phyloP scores from a whole-genome alignment of 805 yeast genomes.

The Candida verbasci region DNA sequence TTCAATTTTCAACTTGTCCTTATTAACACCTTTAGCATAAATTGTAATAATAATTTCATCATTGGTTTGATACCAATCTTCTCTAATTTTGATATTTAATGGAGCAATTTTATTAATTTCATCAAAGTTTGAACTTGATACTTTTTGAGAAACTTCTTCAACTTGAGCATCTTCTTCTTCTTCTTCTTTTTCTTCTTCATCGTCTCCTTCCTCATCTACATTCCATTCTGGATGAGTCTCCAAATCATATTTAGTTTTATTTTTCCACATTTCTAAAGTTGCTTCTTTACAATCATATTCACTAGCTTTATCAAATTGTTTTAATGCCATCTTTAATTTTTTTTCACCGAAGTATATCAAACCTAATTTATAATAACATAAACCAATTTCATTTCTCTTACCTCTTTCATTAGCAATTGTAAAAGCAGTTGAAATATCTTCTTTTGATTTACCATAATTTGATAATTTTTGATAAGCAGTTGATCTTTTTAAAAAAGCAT shows the following conservation, averaged over 20 bases:
- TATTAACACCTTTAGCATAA: constrained; percentile 63
- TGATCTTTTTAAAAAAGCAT: constrained; percentile 46
- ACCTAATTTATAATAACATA: constrained; percentile 47
- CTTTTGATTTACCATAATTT: constrained; percentile 45
- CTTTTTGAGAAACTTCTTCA: not conserved
- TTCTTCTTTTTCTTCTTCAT: constrained; percentile 4
- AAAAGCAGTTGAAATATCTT: constrained; percentile 43
- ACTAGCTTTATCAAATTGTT: constrained; percentile 39
- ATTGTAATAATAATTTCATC: constrained; percentile 59
- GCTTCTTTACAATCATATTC: constrained; percentile 41
- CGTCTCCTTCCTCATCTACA: constrained; percentile 9
- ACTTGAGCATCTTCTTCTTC: not conserved
- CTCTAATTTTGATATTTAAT: constrained; percentile 30
- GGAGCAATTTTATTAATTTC: constrained; percentile 39
- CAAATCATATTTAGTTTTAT: constrained; percentile 30
- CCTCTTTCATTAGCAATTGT: constrained; percentile 43
- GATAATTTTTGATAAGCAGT: constrained; percentile 45
- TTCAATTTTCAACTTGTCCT: constrained; percentile 40
- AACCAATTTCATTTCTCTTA: constrained; percentile 42
- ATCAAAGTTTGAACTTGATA: constrained; percentile 19
- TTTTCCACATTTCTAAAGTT: constrained; percentile 46
- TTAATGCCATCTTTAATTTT: constrained; percentile 36
- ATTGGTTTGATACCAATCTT: constrained; percentile 59
- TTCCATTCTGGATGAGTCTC: constrained; percentile 19
- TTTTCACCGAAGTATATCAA: constrained; percentile 42